These are phyloP conservation scores for Chaetomium sp. DNA, from an alignment of 2,329 filamentous ascomycete genomes.

Conservation along the genomic window DNA sequence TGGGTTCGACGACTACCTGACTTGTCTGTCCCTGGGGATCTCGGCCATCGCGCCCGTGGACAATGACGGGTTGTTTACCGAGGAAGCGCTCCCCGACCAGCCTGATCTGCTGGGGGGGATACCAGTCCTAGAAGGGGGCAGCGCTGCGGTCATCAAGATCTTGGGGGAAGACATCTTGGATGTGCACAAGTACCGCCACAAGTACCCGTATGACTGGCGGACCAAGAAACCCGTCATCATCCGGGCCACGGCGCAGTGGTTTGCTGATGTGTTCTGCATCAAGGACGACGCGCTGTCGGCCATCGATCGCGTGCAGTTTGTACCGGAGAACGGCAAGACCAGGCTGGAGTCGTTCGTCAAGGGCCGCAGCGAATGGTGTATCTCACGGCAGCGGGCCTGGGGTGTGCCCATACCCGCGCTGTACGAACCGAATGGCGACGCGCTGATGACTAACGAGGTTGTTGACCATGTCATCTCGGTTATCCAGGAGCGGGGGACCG, in stretches of 20 bases:
- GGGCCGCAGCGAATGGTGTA: conserved; percentile 92
- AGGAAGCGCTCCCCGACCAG: conserved; percentile 66
- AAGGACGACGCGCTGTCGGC: conserved; percentile 66
- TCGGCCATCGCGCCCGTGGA: conserved; percentile 76
- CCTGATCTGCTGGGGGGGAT: conserved; percentile 62
- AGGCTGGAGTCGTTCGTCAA: conserved; percentile 81
- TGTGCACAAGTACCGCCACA: conserved; percentile 70
- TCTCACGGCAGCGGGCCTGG: conserved; percentile 92
- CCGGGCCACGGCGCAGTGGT: conserved; percentile 94
- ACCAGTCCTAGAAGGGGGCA: conserved; percentile 64
- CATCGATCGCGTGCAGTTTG: conserved; percentile 66
- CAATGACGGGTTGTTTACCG: conserved; percentile 72
- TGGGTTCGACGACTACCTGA: conserved; percentile 92
- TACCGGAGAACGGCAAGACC: conserved; percentile 66
- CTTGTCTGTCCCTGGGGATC: conserved; percentile 65
- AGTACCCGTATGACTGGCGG: conserved; percentile 97
- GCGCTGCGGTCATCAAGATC: conserved; percentile 61
- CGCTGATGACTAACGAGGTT: conserved; percentile 70
- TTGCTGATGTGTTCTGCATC: conserved; percentile 82
- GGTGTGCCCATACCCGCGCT: conserved; percentile 92
- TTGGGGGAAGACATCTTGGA: conserved; percentile 60
- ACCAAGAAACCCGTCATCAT: conserved; percentile 90
- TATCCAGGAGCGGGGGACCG: conserved; percentile 70
- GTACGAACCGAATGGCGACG: conserved; percentile 65
- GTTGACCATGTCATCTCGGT: conserved; percentile 79